These are phyloP conservation scores for Lentinula sp. DNA, from an alignment of 768 basidiomycete genomes.

Conservation along the genomic window DNA sequence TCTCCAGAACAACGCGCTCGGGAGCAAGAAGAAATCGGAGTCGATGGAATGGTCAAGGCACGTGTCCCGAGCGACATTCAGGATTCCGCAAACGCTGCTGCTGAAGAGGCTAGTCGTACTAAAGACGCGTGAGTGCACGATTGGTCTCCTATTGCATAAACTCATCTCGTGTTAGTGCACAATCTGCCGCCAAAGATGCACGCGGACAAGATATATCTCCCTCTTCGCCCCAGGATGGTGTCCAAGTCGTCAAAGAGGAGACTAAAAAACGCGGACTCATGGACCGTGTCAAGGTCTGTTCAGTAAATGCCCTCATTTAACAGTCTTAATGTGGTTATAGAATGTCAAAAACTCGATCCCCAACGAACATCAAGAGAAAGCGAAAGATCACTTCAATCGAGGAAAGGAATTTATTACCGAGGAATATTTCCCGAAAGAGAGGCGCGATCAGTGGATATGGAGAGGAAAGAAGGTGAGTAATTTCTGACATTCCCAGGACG, in stretches of 20 bases:
- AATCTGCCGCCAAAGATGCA: not conserved
- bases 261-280: slow-evolving; percentile 13
- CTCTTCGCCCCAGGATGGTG: not conserved
- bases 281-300: slow-evolving; percentile 18
- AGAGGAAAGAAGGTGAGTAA: slow-evolving; percentile 76
- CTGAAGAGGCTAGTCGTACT: slow-evolving; percentile 6
- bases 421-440: slow-evolving; percentile 86
- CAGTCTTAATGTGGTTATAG: slow-evolving; percentile 7
- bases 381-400: slow-evolving; percentile 47
- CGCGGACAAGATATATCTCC: slow-evolving; percentile 1
- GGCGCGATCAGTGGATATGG: slow-evolving; percentile 90
- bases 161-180: not conserved
- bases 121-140: not conserved
- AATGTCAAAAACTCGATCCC: slow-evolving; percentile 46
- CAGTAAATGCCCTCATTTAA: slow-evolving; percentile 18
- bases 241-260: slow-evolving; percentile 1
- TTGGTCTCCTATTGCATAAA: not conserved
- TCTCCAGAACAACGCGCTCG: slow-evolving; percentile 6
- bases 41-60: not conserved
- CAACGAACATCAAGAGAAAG: slow-evolving; percentile 58
- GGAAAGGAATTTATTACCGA: slow-evolving; percentile 67
- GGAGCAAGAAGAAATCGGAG: slow-evolving; percentile 16
- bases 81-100: slow-evolving; percentile 7
- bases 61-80: slow-evolving; percentile 10
- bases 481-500: not conserved